Conservation (phyloP, 2,329 filamentous ascomycete genomes). For the Juglanconis sp. region DNA sequence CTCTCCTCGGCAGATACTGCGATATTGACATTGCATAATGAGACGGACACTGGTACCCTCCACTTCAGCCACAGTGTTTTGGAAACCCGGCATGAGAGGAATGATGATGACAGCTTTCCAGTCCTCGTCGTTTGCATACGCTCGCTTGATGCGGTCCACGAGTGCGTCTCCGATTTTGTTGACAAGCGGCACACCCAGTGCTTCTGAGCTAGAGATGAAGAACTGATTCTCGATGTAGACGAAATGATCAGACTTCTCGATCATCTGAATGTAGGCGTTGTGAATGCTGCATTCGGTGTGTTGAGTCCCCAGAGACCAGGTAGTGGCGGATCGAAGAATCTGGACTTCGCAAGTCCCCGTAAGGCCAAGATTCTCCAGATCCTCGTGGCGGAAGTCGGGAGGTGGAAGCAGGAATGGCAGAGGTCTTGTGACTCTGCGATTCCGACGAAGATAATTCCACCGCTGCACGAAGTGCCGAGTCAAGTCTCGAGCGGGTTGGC, state of each 20-base stretch:
- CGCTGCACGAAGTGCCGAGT: conserved; percentile 95
- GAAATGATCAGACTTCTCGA: conserved; percentile 92
- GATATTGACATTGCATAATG: conserved; percentile 96
- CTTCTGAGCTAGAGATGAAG: conserved; percentile 90
- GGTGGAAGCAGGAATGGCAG: conserved; percentile 91
- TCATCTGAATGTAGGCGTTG: conserved; percentile 91
- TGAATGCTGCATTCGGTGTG: conserved; percentile 92
- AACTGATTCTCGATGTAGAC: conserved; percentile 99
- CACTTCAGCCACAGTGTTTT: conserved; percentile 90
- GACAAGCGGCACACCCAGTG: conserved; percentile 80
- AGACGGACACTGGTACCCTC: conserved; percentile 91
- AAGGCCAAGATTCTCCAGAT: conserved; percentile 82
- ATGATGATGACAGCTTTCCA: conserved; percentile 91
- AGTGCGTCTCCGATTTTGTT: conserved; percentile 94
- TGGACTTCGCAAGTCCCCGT: conserved; percentile 96
- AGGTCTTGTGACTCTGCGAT: conserved; percentile 87
- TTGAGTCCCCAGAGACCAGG: conserved; percentile 89
- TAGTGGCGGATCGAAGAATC: conserved; percentile 83
- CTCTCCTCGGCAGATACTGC: conserved; percentile 91
- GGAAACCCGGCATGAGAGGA: conserved; percentile 96
- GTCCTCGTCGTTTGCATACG: conserved; percentile 76
- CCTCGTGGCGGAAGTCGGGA: conserved; percentile 82
- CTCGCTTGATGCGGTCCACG: conserved; percentile 85
- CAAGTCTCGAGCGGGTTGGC: conserved; percentile 88
- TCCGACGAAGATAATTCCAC: conserved; percentile 95